Base-by-base conservation (phyloP, 176 grass and related monocot species). In the Leersia perrieri region DNA sequence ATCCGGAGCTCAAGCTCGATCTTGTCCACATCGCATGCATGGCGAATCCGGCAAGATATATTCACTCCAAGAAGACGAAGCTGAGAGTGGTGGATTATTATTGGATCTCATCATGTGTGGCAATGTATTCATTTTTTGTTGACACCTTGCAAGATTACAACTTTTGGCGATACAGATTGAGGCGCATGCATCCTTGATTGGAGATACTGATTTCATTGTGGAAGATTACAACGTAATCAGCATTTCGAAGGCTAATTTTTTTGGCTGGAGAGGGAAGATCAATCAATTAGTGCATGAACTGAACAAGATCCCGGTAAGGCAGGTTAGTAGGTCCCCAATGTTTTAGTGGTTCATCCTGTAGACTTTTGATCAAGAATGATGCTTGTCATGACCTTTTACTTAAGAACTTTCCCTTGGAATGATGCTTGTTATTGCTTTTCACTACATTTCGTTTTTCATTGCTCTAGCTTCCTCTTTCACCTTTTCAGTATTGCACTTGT, bases 311-410 rank as follows among this genome's bases (percentile, higher is more conserved):
- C 23, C 33, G 16, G 49, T 71, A 71, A 82, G 22, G 53, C 53
- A 70, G 77, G 62, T 80, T 35, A 68, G 44, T 68, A 80, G 44
- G 58, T 33, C 69, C 33, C 26, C 38, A 68, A 61, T 26, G 29
- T 40, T 55, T 61, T 80, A 79, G 77, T 80, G 57, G 80, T 40
- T 78, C 58, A 28, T 83, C 31, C 63, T 75, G 85, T 87, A 73
- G 70, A 90, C 30, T 89, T 90, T 78, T 66, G 49, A 39, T 74
- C 53, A 23, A 33, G 40, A 76, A 60, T 77, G 70, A 66, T 88
- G 44, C 39, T 79, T 79, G 26, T 38, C 31, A 49, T 42, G 26
- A 36, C 35, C 5, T 70, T 80, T 41, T 1, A 40, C 71, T 22
- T 74, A 11, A 30, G 45, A 58, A 58, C 36, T 78, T 41, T 55